These are phyloP conservation scores for Physaria fendleri DNA, from an alignment of 345 rosid species.

Conservation along the genomic window DNA sequence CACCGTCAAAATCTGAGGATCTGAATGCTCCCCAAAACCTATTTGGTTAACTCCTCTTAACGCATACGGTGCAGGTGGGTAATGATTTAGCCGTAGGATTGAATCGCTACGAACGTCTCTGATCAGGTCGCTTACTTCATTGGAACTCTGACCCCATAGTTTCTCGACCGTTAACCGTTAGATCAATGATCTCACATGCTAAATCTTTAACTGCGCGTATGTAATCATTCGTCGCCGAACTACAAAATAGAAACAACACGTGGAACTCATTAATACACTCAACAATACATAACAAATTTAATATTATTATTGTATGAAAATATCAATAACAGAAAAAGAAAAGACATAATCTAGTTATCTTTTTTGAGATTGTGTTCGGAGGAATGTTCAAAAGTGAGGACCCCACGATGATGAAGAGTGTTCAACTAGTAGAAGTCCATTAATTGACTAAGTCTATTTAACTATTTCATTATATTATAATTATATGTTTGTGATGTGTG, in stretches of 20 bases:
- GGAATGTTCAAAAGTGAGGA: constrained; percentile 26
- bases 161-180: constrained; percentile 78
- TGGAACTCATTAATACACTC: constrained; percentile 1
- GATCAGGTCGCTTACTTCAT: constrained; percentile 54
- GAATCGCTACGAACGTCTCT: constrained; percentile 74
- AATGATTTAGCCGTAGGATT: constrained; percentile 67
- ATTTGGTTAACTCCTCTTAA: constrained; percentile 27
- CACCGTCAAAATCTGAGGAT: constrained; percentile 95
- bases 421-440: background rate
- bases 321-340: background rate
- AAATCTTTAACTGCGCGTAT: constrained; percentile 48
- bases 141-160: constrained; percentile 45
- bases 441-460: constrained; percentile 14
- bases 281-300: no score
- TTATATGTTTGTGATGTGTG: constrained; percentile 1
- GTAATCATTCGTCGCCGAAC: constrained; percentile 65
- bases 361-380: constrained; percentile 7
- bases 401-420: constrained; percentile 5
- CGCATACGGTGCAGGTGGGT: constrained; percentile 47
- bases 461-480: background rate
- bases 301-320: background rate
- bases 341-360: no score
- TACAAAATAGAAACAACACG: constrained; percentile 24
- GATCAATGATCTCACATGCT: constrained; percentile 71
- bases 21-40: constrained; percentile 95